Percentiles rank a stretch among this genome's conserved stretches.
phyloP scores from a whole-genome alignment of 495 filamentous ascomycete species.

The Xylaria intraflava region DNA sequence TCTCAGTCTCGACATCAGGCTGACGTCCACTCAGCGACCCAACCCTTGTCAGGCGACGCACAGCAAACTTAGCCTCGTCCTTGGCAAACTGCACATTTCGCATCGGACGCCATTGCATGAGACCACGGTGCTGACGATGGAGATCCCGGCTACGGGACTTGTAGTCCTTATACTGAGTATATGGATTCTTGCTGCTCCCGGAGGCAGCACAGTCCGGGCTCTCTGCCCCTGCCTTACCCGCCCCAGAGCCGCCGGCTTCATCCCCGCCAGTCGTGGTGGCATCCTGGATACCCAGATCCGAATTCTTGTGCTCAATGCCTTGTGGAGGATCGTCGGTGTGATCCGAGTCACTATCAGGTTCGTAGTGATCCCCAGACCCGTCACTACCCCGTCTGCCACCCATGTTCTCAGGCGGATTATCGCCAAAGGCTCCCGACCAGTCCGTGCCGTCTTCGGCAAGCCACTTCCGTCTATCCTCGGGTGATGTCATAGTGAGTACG shows the following conservation, averaged over 20 bases:
- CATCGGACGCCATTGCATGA: constrained; percentile 75
- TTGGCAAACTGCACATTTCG: constrained; percentile 64
- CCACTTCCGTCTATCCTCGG: constrained; percentile 70
- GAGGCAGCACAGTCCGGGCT: constrained; percentile 12
- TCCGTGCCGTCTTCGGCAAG: constrained; percentile 72
- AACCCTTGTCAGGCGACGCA: constrained; percentile 51
- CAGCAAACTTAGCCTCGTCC: constrained; percentile 58
- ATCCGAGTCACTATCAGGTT: constrained; percentile 40
- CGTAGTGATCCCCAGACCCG: constrained; percentile 34
- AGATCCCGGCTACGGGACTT: constrained; percentile 47
- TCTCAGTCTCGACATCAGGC: constrained; percentile 67
- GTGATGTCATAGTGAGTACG: constrained; percentile 61
- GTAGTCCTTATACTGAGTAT: constrained; percentile 47
- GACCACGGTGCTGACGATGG: constrained; percentile 61
- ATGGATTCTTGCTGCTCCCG: constrained; percentile 35
- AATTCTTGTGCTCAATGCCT: constrained; percentile 14
- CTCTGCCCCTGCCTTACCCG: constrained; percentile 10
- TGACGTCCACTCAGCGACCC: constrained; percentile 52
- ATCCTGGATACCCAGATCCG: constrained; percentile 43
- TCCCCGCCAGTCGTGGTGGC: constrained; percentile 20
- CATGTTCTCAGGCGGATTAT: constrained; percentile 48
- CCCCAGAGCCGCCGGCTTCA: constrained; percentile 15
- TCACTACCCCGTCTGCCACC: constrained; percentile 38
- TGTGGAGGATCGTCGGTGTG: constrained; percentile 32
- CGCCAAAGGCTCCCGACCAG: constrained; percentile 79